These are phyloP conservation scores for Aplosporella prunicola DNA, from an alignment of 2,329 filamentous ascomycete genomes.

Conservation along the genomic window DNA sequence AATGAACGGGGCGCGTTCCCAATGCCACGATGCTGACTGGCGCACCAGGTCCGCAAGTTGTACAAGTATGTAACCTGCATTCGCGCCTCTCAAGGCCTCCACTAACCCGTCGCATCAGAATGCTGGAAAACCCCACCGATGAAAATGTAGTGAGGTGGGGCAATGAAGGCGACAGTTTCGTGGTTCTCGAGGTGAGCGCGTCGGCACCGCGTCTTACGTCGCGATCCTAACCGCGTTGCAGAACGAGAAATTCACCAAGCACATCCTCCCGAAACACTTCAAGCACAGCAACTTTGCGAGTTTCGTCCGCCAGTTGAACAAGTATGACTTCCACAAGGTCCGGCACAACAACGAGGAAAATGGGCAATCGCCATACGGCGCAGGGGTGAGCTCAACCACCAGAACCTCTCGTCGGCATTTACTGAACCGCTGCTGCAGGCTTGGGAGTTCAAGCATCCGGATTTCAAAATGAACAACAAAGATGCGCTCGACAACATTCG, in stretches of 20 bases:
- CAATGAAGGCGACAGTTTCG: constrained; percentile 88
- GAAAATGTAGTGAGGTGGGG: constrained; percentile 92
- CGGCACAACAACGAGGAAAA: constrained; percentile 82
- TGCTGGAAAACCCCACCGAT: constrained; percentile 93
- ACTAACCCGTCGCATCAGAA: constrained; percentile 48
- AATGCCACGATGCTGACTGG: constrained; percentile 16
- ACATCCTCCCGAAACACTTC: constrained; percentile 94
- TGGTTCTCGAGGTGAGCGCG: constrained; percentile 75
- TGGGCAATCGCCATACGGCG: constrained; percentile 70
- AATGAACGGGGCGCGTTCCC: too few species aligned
- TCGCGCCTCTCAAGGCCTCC: constrained; percentile 14
- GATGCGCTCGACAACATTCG: constrained; percentile 94
- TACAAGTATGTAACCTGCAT: constrained; percentile 67
- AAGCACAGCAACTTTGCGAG: constrained; percentile 98
- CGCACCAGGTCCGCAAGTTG: constrained; percentile 77
- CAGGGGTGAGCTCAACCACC: constrained; percentile 50
- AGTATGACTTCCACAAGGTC: constrained; percentile 98
- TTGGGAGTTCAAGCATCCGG: constrained; percentile 96
- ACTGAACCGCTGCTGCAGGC: constrained; percentile 42
- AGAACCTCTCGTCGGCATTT: not conserved
- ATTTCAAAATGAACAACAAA: constrained; percentile 92
- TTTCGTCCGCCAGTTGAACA: constrained; percentile 91
- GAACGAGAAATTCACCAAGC: constrained; percentile 98
- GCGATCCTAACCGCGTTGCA: constrained; percentile 29
- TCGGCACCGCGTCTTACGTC: not conserved